phyloP scores from a whole-genome alignment of 805 yeast species.

The Cyberlindnera xylosilytica region DNA sequence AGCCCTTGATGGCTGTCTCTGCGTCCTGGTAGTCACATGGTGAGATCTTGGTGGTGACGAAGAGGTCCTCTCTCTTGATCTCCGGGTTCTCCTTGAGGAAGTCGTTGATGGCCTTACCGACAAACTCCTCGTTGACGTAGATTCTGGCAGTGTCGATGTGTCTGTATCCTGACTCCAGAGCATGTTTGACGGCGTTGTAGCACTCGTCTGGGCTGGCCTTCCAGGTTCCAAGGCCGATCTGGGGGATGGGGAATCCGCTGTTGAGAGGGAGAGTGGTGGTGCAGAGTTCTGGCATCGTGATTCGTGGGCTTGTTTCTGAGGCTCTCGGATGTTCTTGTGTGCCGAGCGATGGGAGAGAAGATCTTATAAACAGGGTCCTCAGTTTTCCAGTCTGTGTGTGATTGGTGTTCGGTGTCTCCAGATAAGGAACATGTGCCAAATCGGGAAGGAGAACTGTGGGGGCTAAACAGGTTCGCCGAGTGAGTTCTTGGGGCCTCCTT shows the following conservation, averaged over 20 bases:
- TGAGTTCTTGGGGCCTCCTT: too few relatives aligned
- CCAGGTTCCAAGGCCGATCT: constrained; percentile 49
- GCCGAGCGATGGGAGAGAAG: too few relatives aligned
- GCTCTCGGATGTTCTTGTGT: too few relatives aligned
- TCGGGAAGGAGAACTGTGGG: too few relatives aligned
- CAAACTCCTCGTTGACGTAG: constrained; percentile 54
- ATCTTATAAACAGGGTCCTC: too few relatives aligned
- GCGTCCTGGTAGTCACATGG: constrained; percentile 40
- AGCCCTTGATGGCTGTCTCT: constrained; percentile 48
- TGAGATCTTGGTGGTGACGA: constrained; percentile 71
- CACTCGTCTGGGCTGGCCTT: constrained; percentile 6
- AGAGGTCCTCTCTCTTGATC: constrained; percentile 59
- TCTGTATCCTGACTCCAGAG: constrained; percentile 44
- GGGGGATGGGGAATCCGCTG: constrained; percentile 53
- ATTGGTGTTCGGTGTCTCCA: too few relatives aligned
- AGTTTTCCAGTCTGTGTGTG: too few relatives aligned
- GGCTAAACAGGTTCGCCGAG: too few relatives aligned
- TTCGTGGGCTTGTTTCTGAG: not conserved
- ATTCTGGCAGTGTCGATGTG: constrained; percentile 59
- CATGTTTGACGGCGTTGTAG: constrained; percentile 21
- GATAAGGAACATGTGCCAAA: too few relatives aligned
- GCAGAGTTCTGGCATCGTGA: not conserved
- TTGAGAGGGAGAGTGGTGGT: constrained; percentile 29
- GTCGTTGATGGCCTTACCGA: constrained; percentile 47
- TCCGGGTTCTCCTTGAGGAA: constrained; percentile 36